Evolutionary conservation across 2,329 filamentous ascomycete genomes (phyloP).

Genomic region (Colletotrichum magnum): DNA sequence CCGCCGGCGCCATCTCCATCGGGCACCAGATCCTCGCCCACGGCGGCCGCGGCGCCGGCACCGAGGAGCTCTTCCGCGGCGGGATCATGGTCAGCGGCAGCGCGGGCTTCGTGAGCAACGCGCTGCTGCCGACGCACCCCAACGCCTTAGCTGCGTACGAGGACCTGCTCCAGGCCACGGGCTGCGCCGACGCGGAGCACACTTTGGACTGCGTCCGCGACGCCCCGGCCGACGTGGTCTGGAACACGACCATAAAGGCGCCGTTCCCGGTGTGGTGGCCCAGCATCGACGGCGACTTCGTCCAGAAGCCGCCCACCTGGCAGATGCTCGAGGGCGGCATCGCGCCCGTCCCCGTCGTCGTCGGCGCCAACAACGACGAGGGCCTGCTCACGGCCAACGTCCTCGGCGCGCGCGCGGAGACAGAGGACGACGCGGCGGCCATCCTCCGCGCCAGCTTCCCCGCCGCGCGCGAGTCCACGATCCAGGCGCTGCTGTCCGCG

Average conservation of each 20-base stretch:
- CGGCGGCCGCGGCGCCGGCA: constrained; percentile 21
- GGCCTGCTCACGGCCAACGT: constrained; percentile 10
- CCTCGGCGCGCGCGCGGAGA: constrained; percentile 11
- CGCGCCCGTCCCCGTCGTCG: constrained; percentile 10
- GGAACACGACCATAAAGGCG: neutral
- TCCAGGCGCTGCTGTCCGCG: constrained; percentile 34
- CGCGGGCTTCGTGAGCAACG: constrained; percentile 12
- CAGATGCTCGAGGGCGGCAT: constrained; percentile 23
- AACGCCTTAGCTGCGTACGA: constrained; percentile 10
- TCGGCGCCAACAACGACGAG: constrained; percentile 33
- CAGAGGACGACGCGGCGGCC: constrained; percentile 22
- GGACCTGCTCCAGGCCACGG: constrained; percentile 12
- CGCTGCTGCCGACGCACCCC: constrained; percentile 8
- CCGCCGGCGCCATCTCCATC: constrained; percentile 54
- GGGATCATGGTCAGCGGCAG: constrained; percentile 29
- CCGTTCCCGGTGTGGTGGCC: constrained; percentile 26
- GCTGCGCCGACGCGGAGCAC: constrained; percentile 23
- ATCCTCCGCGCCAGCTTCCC: constrained; percentile 19
- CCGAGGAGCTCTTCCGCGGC: constrained; percentile 28
- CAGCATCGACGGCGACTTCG: constrained; percentile 23
- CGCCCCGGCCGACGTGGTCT: neutral
- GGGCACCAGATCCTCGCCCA: constrained; percentile 31
- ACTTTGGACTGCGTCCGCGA: constrained; percentile 28
- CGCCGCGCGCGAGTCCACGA: constrained; percentile 28
- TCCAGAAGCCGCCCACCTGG: constrained; percentile 8